A percentile compares a stretch with the other conserved stretches of the same genome.
phyloP scores from a whole-genome alignment of 164 flowering plant species.

The Vitis amurensis region DNA sequence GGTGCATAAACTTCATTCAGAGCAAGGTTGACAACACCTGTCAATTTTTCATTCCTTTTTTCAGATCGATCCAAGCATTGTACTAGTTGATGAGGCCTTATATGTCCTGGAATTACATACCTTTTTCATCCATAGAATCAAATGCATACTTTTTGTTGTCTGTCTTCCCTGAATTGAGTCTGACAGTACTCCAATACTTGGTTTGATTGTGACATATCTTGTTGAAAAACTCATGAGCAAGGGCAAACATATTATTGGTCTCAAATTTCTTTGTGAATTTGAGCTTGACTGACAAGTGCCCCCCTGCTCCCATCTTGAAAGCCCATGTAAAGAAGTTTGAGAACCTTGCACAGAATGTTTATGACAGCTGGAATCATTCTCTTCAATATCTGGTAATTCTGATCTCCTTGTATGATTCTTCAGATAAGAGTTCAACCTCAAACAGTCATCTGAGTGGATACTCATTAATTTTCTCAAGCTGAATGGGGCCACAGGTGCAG shows the following conservation, averaged over 20 bases:
- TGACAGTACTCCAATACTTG: neutral
- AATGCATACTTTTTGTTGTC: neutral
- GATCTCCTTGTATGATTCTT: neutral
- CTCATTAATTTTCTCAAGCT: conserved; percentile 21
- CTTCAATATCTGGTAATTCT: conserved; percentile 41
- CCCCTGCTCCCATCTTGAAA: conserved; percentile 59
- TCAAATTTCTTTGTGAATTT: conserved; percentile 56
- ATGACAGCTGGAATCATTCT: conserved; percentile 38
- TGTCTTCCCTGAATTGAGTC: neutral
- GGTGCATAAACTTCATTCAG: too few species aligned
- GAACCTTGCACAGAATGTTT: conserved; percentile 35
- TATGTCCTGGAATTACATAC: too few species aligned
- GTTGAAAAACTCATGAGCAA: conserved; percentile 46
- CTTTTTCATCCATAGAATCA: neutral
- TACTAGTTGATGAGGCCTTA: too few species aligned
- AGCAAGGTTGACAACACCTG: too few species aligned
- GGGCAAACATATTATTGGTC: conserved; percentile 58
- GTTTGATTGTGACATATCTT: conserved; percentile 44
- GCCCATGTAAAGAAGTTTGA: conserved; percentile 40
- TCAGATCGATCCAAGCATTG: too few species aligned
- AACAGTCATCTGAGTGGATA: neutral
- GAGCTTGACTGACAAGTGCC: conserved; percentile 55
- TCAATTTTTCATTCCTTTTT: too few species aligned
- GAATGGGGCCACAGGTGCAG: conserved; percentile 59
- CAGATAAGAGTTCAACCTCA: neutral